Evolutionary conservation across 176 grass and related monocot species (phyloP), one percentile per base, ranked within the genome.

Genomic region (Otatea glauca): DNA sequence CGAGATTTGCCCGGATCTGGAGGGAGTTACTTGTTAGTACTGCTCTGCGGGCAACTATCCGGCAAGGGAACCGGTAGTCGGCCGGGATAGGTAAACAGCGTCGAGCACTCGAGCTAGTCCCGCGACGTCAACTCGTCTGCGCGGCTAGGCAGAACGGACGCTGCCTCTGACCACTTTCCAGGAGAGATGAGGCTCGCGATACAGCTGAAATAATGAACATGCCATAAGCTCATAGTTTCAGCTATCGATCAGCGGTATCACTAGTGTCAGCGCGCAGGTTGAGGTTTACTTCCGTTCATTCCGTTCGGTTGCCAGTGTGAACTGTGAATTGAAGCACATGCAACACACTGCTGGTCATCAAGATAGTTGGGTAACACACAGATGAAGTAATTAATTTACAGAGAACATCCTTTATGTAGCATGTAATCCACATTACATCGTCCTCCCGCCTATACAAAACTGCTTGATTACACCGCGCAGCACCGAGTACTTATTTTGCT

Each of bases 381-480:
- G 34, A 11, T 39, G 39, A 45, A 15, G 14, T 20, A 66, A 27
- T 0, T 18, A 44, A 77, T 77, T 69, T 16, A 69, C 42, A 67
- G 21, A 67, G 10, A 62, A 16, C 43, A 44, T 32, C 20, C 32
- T 73, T 73, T 43, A 59, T 37, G 29, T 21, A 23, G 51, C 65
- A 12, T 35, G 39, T 50, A 50, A 60, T 48, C 27, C 47, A 68
- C 64, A 38, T 45, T 35, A 59, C 27, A 49, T 75, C 49, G 7
- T 82, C 53, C 29, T 74, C 27, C 37, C 47, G 29, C 49, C 76
- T 75, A 85, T 89, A 89, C 82, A 85, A 89, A 89, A 85, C 87
- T 68, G 69, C 78, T 60, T 54, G 49, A 43, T 69, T 14, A 61
- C 69, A 89, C 21, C 50, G 4, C 64, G 44, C 56, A 56, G 65